These are phyloP conservation scores for Xerocomus nothofagi DNA, from an alignment of 1,284 basidiomycete species.

Conservation along the genomic window DNA sequence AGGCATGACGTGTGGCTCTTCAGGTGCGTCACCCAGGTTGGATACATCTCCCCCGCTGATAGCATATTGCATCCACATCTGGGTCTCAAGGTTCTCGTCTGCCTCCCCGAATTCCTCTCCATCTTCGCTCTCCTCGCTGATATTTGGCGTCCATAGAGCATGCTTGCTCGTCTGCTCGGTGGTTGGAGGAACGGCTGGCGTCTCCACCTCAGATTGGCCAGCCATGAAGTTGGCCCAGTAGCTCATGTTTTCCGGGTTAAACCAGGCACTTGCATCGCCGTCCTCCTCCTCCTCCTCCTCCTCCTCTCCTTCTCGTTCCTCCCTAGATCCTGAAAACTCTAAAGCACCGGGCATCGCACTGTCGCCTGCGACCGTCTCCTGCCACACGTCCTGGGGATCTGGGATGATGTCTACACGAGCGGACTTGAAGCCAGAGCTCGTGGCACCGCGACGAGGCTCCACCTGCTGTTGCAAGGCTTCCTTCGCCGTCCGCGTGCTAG, in stretches of 20 bases:
- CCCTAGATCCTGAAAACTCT: constrained; percentile 2
- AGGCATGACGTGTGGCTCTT: constrained; percentile 3
- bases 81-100: constrained; percentile 19
- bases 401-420: constrained; percentile 15
- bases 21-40: constrained; percentile 3
- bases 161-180: constrained; percentile 29
- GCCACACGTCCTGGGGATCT: constrained; percentile 15
- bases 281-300: constrained; percentile 25
- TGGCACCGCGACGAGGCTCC: constrained; percentile 8
- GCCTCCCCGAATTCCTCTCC: constrained; percentile 21
- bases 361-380: not conserved
- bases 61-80: constrained; percentile 33
- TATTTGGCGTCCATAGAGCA: constrained; percentile 37
- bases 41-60: constrained; percentile 29
- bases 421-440: constrained; percentile 11
- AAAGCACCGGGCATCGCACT: constrained; percentile 13
- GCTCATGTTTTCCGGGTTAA: constrained; percentile 25
- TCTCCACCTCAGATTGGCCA: constrained; percentile 16
- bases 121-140: constrained; percentile 22
- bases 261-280: constrained; percentile 23
- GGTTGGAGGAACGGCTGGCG: constrained; percentile 6
- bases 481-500: constrained; percentile 12
- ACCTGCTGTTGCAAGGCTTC: constrained; percentile 13
- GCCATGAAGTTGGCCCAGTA: constrained; percentile 32
- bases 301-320: constrained; percentile 17